Percentiles rank a stretch among this genome's conserved stretches.
Conservation (phyloP, 176 grass and related monocot species). For the Musa itinerans region DNA sequence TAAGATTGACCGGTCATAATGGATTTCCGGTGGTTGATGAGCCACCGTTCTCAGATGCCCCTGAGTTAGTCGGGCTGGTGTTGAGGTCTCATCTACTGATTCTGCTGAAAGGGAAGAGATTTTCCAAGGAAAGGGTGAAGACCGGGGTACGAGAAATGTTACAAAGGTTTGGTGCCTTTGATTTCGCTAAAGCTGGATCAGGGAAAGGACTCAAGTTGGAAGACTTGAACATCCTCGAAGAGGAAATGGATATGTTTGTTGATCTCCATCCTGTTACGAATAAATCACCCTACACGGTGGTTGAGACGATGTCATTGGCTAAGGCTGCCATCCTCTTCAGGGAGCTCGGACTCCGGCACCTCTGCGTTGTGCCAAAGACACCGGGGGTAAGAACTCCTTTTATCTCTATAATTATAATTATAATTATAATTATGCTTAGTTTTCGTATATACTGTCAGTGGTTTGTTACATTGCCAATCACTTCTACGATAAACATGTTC, state of each 20-base stretch:
- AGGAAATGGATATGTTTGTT: slow-evolving; percentile 87
- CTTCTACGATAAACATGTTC: too few relatives aligned
- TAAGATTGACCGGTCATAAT: slow-evolving; percentile 81
- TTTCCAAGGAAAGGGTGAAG: slow-evolving; percentile 56
- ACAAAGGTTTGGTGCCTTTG: slow-evolving; percentile 40
- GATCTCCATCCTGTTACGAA: slow-evolving; percentile 84
- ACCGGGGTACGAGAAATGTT: slow-evolving; percentile 37
- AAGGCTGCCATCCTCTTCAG: slow-evolving; percentile 82
- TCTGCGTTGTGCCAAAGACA: slow-evolving; percentile 79
- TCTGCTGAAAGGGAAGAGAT: slow-evolving; percentile 54
- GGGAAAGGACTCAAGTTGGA: slow-evolving; percentile 78
- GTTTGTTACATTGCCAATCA: too few relatives aligned
- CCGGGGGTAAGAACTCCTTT: slow-evolving; percentile 52
- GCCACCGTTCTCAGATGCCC: slow-evolving; percentile 59
- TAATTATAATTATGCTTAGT: too few relatives aligned
- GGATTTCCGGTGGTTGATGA: slow-evolving; percentile 87
- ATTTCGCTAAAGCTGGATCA: slow-evolving; percentile 72
- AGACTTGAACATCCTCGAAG: slow-evolving; percentile 60
- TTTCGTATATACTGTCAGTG: too few relatives aligned
- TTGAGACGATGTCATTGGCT: slow-evolving; percentile 85
- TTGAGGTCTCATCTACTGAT: slow-evolving; percentile 74
- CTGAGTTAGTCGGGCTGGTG: slow-evolving; percentile 71
- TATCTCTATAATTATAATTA: background rate
- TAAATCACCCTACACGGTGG: slow-evolving; percentile 76
- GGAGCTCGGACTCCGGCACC: slow-evolving; percentile 64